A percentile compares a stretch with the other conserved stretches of the same genome.
Evolutionary conservation across 2,329 filamentous ascomycete genomes (phyloP).

Genomic region (Beauveria sp.): DNA sequence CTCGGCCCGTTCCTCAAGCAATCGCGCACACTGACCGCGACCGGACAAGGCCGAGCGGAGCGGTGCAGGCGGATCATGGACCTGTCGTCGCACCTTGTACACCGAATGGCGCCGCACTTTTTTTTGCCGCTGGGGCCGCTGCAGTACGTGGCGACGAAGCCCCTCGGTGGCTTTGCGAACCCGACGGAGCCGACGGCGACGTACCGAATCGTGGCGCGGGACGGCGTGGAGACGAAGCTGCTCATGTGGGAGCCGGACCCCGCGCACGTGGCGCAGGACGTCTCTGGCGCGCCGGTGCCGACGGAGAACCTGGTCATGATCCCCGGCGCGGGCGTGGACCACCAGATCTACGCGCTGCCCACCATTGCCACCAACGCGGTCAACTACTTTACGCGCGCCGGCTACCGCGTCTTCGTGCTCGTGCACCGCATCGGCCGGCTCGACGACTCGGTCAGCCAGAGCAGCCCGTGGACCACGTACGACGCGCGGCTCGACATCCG

Average conservation of each 20-base stretch:
- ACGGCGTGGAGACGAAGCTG: conserved; percentile 45
- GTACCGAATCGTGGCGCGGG: conserved; percentile 40
- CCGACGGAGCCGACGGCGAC: conserved; percentile 36
- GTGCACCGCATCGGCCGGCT: conserved; percentile 52
- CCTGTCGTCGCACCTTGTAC: background rate
- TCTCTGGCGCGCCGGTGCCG: conserved; percentile 2
- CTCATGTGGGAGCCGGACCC: conserved; percentile 50
- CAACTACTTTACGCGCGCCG: conserved; percentile 53
- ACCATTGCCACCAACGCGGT: conserved; percentile 57
- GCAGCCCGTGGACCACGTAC: conserved; percentile 48
- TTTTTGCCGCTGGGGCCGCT: conserved; percentile 23
- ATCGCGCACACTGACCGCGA: background rate
- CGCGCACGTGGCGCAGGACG: conserved; percentile 17
- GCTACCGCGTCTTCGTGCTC: conserved; percentile 51
- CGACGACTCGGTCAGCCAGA: conserved; percentile 36
- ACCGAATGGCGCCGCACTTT: background rate
- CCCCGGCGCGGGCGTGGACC: conserved; percentile 54
- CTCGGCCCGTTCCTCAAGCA: background rate
- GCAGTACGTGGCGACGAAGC: conserved; percentile 44
- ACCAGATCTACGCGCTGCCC: conserved; percentile 54
- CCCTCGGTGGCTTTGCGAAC: conserved; percentile 43
- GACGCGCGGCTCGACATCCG: conserved; percentile 52
- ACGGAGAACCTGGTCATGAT: conserved; percentile 50
- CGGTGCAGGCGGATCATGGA: background rate
- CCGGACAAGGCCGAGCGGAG: background rate